Evolutionary conservation across 176 grass and related monocot genomes (phyloP).

Genomic region (Hsuehochloa calcarea): DNA sequence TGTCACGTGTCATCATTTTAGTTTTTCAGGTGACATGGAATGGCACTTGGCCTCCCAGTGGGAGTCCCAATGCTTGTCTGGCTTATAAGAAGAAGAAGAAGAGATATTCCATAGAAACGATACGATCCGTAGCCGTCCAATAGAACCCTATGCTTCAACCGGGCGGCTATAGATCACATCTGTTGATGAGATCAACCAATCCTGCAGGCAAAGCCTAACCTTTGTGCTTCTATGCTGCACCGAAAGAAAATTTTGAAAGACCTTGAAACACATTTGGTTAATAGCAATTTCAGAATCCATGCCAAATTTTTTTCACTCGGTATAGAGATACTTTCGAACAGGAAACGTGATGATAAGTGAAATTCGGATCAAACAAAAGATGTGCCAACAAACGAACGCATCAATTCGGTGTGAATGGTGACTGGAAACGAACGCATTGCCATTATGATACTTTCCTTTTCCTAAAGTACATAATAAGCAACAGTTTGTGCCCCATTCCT

Average conservation of each 20-base stretch:
- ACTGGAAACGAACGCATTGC: conserved; percentile 26
- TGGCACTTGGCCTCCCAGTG: neutral
- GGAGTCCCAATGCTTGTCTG: neutral
- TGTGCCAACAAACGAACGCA: neutral
- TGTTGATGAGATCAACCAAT: neutral
- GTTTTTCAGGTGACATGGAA: no score
- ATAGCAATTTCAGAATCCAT: conserved; percentile 7
- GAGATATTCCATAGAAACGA: neutral
- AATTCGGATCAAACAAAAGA: conserved; percentile 19
- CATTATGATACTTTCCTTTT: conserved; percentile 25
- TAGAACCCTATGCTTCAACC: neutral
- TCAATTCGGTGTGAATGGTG: conserved; percentile 33
- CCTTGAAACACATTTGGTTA: neutral
- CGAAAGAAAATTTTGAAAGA: neutral
- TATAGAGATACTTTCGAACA: conserved; percentile 6
- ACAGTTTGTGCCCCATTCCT: conserved; percentile 23
- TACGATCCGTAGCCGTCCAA: neutral
- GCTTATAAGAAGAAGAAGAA: neutral
- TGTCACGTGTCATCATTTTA: neutral
- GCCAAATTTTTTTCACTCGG: neutral
- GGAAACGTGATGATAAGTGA: conserved; percentile 2
- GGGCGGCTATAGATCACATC: neutral
- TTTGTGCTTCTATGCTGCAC: neutral
- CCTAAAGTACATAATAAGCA: conserved; percentile 29
- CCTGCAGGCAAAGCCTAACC: neutral